A percentile compares a stretch with the other conserved stretches of the same genome.
Evolutionary conservation across 2,329 filamentous ascomycete genomes (phyloP).

Genomic region (Trichoderma sp.): DNA sequence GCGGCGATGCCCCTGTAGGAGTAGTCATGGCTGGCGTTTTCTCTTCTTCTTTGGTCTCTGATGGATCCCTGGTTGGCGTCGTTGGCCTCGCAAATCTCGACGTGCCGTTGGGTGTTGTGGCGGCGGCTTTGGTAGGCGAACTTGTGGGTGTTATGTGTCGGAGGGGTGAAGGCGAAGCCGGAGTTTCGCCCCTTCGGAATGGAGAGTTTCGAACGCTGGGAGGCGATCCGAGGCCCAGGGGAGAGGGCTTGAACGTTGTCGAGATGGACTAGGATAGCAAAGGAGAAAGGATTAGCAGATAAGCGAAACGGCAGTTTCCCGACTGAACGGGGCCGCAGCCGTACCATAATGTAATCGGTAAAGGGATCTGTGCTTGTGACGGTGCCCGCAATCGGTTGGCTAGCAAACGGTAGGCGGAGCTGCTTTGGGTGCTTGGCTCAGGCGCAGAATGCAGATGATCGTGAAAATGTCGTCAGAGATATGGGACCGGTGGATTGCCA

Average conservation of each 20-base stretch:
- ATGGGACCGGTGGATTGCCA: conserved; percentile 2
- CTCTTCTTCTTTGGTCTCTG: conserved; percentile 44
- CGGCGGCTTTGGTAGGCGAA: conserved; percentile 58
- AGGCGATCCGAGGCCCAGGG: conserved; percentile 71
- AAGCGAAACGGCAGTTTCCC: conserved; percentile 17
- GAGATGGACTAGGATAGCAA: conserved; percentile 54
- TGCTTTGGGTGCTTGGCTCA: not conserved
- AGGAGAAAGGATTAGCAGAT: conserved; percentile 33
- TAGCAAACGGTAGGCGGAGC: conserved; percentile 31
- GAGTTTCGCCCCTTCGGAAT: conserved; percentile 65
- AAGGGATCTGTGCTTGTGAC: conserved; percentile 20
- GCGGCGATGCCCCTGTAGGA: conserved; percentile 45
- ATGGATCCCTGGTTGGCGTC: conserved; percentile 45
- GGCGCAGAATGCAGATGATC: conserved; percentile 8
- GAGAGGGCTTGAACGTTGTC: conserved; percentile 69
- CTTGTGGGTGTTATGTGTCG: conserved; percentile 67
- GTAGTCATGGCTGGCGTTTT: conserved; percentile 40
- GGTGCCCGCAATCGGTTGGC: conserved; percentile 31
- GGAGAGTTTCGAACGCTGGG: conserved; percentile 60
- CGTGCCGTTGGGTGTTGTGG: conserved; percentile 31
- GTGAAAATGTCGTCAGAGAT: not conserved
- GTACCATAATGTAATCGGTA: conserved; percentile 40
- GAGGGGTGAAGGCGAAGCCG: conserved; percentile 67
- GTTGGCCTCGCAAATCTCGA: conserved; percentile 48
- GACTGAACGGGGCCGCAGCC: conserved; percentile 29